These are phyloP conservation scores for Porodaedalea pini DNA, from an alignment of 1,284 basidiomycete species.

Conservation along the genomic window DNA sequence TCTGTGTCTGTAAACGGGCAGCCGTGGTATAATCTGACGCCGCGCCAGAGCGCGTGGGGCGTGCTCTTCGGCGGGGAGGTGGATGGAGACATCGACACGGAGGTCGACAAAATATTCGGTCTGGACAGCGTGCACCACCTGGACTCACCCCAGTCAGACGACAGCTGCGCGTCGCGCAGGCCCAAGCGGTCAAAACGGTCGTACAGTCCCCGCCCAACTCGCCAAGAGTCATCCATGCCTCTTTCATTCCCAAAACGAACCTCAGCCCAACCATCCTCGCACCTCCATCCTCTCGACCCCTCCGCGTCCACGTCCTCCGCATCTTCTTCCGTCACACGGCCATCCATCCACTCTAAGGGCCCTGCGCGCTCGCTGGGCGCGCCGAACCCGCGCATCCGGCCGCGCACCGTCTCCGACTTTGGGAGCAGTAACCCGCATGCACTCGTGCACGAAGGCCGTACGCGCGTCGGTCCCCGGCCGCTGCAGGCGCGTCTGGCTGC, in stretches of 20 bases:
- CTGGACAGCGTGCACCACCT: neutral
- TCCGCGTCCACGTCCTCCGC: neutral
- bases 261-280: neutral
- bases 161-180: constrained; percentile 8
- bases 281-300: constrained; percentile 10
- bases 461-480: neutral
- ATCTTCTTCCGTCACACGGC: neutral
- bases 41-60: constrained; percentile 14
- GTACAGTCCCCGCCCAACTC: constrained; percentile 1
- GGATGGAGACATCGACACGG: constrained; percentile 13
- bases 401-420: constrained; percentile 13
- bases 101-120: constrained; percentile 14
- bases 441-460: neutral
- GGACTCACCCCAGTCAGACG: neutral
- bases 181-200: constrained; percentile 19
- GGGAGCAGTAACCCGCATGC: neutral
- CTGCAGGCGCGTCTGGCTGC: neutral
- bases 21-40: constrained; percentile 14
- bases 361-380: neutral
- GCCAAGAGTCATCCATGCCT: neutral
- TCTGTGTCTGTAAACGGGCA: constrained; percentile 14
- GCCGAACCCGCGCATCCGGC: neutral
- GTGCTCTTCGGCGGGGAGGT: constrained; percentile 17
- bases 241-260: neutral
- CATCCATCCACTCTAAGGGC: neutral